These are phyloP conservation scores for Blastobotrys persicus DNA, from an alignment of 1,139 yeast species.

Conservation along the genomic window DNA sequence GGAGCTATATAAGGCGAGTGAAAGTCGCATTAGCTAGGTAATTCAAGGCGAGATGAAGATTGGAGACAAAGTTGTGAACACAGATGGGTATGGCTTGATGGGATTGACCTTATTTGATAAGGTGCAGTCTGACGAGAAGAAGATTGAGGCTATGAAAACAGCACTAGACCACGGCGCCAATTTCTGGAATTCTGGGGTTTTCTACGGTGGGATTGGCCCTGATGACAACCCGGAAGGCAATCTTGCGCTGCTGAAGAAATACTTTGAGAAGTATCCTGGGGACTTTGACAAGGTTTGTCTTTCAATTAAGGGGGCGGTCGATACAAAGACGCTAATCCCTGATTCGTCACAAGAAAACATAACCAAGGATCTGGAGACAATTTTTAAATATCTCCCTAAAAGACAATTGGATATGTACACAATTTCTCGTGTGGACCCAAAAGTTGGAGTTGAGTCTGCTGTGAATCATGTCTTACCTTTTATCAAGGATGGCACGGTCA, in stretches of 20 bases:
- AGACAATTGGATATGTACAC: constrained; percentile 53
- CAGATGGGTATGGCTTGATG: constrained; percentile 62
- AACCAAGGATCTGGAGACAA: constrained; percentile 35
- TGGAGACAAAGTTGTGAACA: constrained; percentile 19
- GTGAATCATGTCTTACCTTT: constrained; percentile 31
- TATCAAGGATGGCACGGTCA: constrained; percentile 43
- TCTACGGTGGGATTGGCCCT: constrained; percentile 52
- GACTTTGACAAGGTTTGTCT: constrained; percentile 52
- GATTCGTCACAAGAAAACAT: constrained; percentile 5
- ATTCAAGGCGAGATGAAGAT: constrained; percentile 9
- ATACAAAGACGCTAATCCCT: constrained; percentile 23
- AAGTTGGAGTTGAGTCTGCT: constrained; percentile 39
- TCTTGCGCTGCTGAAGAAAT: constrained; percentile 54
- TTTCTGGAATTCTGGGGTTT: constrained; percentile 73
- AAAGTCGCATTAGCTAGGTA: no score
- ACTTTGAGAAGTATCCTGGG: constrained; percentile 56
- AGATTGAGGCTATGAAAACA: constrained; percentile 47
- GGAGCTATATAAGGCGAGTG: no score
- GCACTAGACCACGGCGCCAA: constrained; percentile 52
- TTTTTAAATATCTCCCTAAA: constrained; percentile 43
- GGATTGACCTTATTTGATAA: constrained; percentile 54
- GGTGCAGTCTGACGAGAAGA: constrained; percentile 47
- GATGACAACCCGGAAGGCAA: constrained; percentile 41
- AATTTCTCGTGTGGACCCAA: constrained; percentile 63
- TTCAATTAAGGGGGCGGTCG: constrained; percentile 65